Conservation (phyloP, 805 yeast genomes). For the Ogataea ganodermae region DNA sequence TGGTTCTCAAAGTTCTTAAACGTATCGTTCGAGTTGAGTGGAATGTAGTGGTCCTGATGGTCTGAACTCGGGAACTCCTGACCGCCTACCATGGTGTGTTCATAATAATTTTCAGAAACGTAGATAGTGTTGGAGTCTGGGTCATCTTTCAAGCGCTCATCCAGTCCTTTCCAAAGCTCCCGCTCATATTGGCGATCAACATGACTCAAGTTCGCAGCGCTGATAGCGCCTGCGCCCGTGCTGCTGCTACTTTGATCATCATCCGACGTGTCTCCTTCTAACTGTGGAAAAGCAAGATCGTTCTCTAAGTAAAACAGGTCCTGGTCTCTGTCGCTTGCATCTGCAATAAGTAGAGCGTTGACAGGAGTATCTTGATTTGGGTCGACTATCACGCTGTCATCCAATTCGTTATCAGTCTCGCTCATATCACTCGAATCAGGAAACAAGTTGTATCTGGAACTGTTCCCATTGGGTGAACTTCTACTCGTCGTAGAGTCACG, state of each 20-base stretch:
- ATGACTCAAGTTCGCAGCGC: too few species aligned
- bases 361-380: conserved; percentile 12
- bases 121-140: conserved; percentile 16
- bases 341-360: conserved; percentile 11
- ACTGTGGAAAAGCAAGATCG: conserved; percentile 21
- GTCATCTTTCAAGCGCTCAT: conserved; percentile 3
- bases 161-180: not conserved
- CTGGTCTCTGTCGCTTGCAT: conserved; percentile 16
- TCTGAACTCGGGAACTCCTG: conserved; percentile 12
- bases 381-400: conserved; percentile 5
- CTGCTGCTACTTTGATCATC: not conserved
- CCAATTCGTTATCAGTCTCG: conserved; percentile 14
- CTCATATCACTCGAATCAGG: conserved; percentile 23
- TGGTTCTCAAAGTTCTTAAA: conserved; percentile 38
- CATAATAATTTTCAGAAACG: conserved; percentile 20
- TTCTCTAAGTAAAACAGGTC: conserved; percentile 23
- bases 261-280: conserved; percentile 14
- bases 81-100: conserved; percentile 18
- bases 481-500: not conserved
- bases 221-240: too few species aligned
- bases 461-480: conserved; percentile 13
- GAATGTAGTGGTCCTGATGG: conserved; percentile 19
- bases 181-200: not conserved
- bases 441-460: conserved; percentile 20
- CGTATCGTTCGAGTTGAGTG: conserved; percentile 35